A percentile compares a stretch with the other conserved stretches of the same genome.
Evolutionary conservation across 2,329 filamentous ascomycete species (phyloP).

Genomic region (Rhynchosporium agropyri): DNA sequence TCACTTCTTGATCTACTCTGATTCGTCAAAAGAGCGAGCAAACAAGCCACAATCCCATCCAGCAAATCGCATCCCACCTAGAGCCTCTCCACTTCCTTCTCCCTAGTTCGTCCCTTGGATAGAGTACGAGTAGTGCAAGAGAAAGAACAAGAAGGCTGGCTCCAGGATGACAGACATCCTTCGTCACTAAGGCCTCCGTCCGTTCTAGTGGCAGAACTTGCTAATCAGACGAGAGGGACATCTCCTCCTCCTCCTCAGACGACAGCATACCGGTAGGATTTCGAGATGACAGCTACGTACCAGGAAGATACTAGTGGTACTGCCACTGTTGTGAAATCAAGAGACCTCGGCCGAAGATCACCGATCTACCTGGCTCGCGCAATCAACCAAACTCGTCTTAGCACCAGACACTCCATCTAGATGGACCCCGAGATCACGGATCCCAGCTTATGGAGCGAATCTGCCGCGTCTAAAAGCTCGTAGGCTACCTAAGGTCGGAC

Average conservation of each 20-base stretch:
- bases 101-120: neutral
- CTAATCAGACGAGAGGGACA: constrained; percentile 7
- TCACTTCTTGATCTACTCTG: neutral
- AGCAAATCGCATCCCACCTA: neutral
- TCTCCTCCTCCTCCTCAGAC: neutral
- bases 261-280: neutral
- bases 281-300: neutral
- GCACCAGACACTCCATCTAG: neutral
- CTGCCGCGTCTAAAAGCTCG: constrained; percentile 11
- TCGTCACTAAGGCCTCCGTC: constrained; percentile 2
- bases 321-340: neutral
- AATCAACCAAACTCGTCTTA: neutral
- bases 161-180: neutral
- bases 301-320: too few relatives aligned
- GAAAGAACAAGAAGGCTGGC: neutral
- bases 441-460: neutral
- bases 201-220: constrained; percentile 6
- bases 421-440: neutral
- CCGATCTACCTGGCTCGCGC: neutral
- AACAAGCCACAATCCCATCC: neutral
- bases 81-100: neutral
- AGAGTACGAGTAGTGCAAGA: neutral
- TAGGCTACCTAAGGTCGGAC: neutral
- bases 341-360: neutral
- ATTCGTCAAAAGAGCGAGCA: constrained; percentile 14